phyloP scores from a whole-genome alignment of 306 rosid species.

The Leucaena leucocephala region DNA sequence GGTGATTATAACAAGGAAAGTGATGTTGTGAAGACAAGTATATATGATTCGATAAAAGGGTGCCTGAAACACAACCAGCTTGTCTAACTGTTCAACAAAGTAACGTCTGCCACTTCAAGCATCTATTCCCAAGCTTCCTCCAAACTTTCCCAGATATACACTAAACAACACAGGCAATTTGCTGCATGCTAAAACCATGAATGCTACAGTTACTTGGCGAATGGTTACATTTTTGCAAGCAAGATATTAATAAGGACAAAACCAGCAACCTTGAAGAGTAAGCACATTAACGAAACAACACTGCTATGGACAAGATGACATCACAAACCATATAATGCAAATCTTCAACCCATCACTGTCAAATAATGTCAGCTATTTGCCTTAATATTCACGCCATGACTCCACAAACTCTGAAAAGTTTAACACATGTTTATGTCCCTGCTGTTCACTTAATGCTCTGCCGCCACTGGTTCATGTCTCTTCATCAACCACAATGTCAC shows the following conservation, averaged over 20 bases:
- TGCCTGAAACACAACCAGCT: constrained; percentile 46
- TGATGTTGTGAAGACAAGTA: not conserved
- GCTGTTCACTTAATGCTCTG: constrained; percentile 47
- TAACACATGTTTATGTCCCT: constrained; percentile 36
- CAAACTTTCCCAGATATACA: constrained; percentile 53
- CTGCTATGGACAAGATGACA: constrained; percentile 65
- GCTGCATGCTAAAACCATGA: constrained; percentile 57
- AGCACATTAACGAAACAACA: constrained; percentile 56
- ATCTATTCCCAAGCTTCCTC: constrained; percentile 44
- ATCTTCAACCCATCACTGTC: constrained; percentile 60
- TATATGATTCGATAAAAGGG: constrained; percentile 6
- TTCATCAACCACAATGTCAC: constrained; percentile 58
- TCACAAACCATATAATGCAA: constrained; percentile 61
- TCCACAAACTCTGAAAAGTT: constrained; percentile 35
- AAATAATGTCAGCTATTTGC: constrained; percentile 56
- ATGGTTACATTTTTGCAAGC: constrained; percentile 69
- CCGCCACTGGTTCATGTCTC: constrained; percentile 49
- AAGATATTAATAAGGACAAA: constrained; percentile 52
- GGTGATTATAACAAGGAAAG: not conserved
- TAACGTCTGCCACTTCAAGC: constrained; percentile 44
- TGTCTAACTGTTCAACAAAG: constrained; percentile 48
- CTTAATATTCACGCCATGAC: constrained; percentile 52
- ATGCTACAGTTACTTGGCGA: constrained; percentile 50
- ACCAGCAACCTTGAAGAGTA: constrained; percentile 57
- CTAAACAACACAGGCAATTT: constrained; percentile 46